These are phyloP conservation scores for Manihot esculenta DNA, from an alignment of 441 rosid species.

Conservation along the genomic window DNA sequence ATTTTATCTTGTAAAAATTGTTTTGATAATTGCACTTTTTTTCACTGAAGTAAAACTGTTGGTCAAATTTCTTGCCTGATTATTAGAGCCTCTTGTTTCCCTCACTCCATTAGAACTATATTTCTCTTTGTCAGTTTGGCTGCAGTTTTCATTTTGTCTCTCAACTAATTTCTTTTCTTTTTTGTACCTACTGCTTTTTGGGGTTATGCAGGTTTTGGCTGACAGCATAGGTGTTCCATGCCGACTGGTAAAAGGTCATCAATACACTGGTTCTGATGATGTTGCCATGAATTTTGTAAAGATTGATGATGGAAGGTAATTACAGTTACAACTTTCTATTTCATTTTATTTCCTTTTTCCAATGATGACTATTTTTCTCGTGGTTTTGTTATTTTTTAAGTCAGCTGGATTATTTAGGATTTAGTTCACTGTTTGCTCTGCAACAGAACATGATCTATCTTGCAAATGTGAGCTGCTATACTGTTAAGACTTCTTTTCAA, in stretches of 20 bases:
- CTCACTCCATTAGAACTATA: background rate
- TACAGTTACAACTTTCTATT: constrained; percentile 20
- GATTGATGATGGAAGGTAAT: constrained; percentile 91
- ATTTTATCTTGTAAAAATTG: background rate
- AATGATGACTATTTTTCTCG: background rate
- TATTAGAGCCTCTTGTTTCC: background rate
- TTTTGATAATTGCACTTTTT: background rate
- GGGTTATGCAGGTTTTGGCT: constrained; percentile 70
- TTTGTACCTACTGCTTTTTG: constrained; percentile 13
- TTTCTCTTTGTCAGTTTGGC: background rate
- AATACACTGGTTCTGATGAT: constrained; percentile 85
- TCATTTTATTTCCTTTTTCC: background rate
- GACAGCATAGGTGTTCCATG: constrained; percentile 84
- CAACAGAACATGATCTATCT: constrained; percentile 2
- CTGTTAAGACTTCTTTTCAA: background rate
- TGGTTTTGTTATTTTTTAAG: background rate
- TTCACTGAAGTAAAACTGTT: background rate
- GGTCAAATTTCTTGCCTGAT: background rate
- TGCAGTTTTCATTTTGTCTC: constrained; percentile 7
- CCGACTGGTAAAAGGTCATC: constrained; percentile 90
- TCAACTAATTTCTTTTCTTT: constrained; percentile 5
- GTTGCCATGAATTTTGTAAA: constrained; percentile 94
- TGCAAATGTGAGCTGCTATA: constrained; percentile 14
- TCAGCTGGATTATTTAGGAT: background rate
- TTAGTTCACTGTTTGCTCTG: constrained; percentile 1